Evolutionary conservation across 345 rosid species (phyloP).

Genomic region (Pseudoturritis turrita): DNA sequence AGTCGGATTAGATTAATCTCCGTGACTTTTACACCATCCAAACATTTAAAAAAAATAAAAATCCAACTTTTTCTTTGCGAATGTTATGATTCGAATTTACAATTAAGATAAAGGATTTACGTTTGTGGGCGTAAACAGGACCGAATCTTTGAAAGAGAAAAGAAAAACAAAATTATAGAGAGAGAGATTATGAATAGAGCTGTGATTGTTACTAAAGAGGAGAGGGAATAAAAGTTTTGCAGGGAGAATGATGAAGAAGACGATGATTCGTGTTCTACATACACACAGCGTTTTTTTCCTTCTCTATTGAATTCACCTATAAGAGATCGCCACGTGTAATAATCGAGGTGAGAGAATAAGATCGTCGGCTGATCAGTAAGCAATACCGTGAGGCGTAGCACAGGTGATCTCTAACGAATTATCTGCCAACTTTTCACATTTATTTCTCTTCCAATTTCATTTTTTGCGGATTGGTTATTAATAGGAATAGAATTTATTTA

Average conservation of each 20-base stretch:
- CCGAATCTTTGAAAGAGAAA: slow-evolving; percentile 36
- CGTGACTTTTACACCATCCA: slow-evolving; percentile 10
- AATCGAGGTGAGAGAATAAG: not conserved
- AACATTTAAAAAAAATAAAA: not conserved
- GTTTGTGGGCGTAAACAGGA: slow-evolving; percentile 29
- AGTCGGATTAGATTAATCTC: slow-evolving; percentile 3
- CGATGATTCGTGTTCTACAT: slow-evolving; percentile 17
- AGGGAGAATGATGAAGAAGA: slow-evolving; percentile 28
- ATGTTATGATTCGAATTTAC: not conserved
- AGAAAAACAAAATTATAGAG: not conserved
- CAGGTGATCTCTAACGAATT: slow-evolving; percentile 23
- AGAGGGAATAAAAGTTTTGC: slow-evolving; percentile 7
- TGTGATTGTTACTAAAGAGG: not conserved
- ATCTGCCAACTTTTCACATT: slow-evolving; percentile 35
- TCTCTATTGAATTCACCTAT: not conserved
- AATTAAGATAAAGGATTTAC: slow-evolving; percentile 14
- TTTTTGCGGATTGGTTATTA: slow-evolving; percentile 24
- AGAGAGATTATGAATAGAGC: not conserved
- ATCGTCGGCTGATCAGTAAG: not conserved
- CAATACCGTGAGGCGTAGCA: not conserved
- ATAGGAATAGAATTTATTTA: slow-evolving; percentile 2
- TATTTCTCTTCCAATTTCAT: slow-evolving; percentile 13
- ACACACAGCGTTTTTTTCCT: slow-evolving; percentile 16
- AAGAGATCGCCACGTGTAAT: not conserved
- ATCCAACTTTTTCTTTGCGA: slow-evolving; percentile 1